Evolutionary conservation across 2,329 filamentous ascomycete genomes (phyloP).

Genomic region (Emergomyces orientalis): DNA sequence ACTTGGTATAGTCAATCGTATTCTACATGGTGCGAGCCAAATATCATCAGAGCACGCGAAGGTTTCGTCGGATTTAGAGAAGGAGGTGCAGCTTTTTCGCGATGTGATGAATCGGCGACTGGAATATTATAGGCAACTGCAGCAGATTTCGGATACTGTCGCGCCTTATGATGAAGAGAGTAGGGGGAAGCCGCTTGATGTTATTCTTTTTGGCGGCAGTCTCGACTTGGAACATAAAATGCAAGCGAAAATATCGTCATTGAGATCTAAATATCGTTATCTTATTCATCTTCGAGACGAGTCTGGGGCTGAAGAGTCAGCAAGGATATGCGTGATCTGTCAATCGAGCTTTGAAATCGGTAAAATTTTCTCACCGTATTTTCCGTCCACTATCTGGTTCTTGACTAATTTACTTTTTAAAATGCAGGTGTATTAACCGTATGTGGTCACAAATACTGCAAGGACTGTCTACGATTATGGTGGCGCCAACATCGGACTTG

Average conservation of each 20-base stretch:
- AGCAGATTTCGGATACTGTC: constrained; percentile 83
- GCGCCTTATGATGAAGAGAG: constrained; percentile 58
- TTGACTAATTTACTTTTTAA: neutral
- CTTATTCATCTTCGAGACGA: constrained; percentile 53
- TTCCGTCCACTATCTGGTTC: constrained; percentile 5
- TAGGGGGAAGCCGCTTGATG: constrained; percentile 48
- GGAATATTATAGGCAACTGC: constrained; percentile 84
- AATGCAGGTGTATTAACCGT: constrained; percentile 49
- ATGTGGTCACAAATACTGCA: constrained; percentile 89
- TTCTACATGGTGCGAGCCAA: constrained; percentile 52
- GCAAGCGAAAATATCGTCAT: constrained; percentile 50
- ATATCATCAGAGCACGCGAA: constrained; percentile 47
- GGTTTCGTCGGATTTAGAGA: constrained; percentile 41
- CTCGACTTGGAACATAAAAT: constrained; percentile 43
- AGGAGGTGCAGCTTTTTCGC: constrained; percentile 66
- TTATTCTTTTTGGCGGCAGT: constrained; percentile 36
- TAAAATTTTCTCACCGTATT: constrained; percentile 46
- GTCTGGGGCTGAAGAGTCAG: constrained; percentile 49
- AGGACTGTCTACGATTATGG: constrained; percentile 76
- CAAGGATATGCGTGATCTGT: constrained; percentile 78
- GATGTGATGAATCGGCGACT: constrained; percentile 73
- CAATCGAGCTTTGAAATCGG: constrained; percentile 67
- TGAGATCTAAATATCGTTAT: constrained; percentile 69
- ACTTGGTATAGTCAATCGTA: constrained; percentile 51
- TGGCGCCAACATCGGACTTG: constrained; percentile 65